Evolutionary conservation across 768 basidiomycete species (phyloP), one percentile per base, ranked within the genome.

Genomic region (Plicaturopsis crispa): DNA sequence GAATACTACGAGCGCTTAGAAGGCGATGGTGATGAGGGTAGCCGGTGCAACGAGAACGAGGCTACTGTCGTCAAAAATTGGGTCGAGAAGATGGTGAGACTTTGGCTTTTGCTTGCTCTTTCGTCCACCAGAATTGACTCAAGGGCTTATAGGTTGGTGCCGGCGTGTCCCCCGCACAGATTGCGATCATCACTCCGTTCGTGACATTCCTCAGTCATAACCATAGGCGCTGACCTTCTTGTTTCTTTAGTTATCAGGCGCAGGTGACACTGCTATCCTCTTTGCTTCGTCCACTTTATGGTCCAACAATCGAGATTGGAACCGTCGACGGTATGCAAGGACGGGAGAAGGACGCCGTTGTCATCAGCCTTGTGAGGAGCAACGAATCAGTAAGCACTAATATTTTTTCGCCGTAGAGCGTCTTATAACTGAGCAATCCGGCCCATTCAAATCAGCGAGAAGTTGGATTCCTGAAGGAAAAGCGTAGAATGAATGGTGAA

Each of bases 321-420:
- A 89, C 85, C 0, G 92, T 98, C 1, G 96, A 98, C 53, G 91
- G 92, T 0, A 87, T 97, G 81, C 96, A 99, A 65, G 94, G 94
- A 0, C 76, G 96, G 35, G 94, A 99, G 57, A 90, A 90, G 48
- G 90, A 98, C 38, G 91, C 91, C 0, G 78, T 98, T 26, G 76
- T 98, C 17, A 86, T 99, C 38, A 88, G 79, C 47, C 73, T 99
- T 3, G 96, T 98, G 2, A 71, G 96, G 18, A 93, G 90, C 48
- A 99, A 98, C 50, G 80, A 85, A 38, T 79, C 74, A 60, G 86
- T 81, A 42, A 4, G 64, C 52, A 19, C 32, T 17, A n/a, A 26
- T 24, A 23, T 41, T 30, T 23, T 12, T n/a, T 36, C 18, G 6
- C 35, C 18, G 42, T 38, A 26, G 24, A n/a, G 19, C 30, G 24